Evolutionary conservation across 2,329 filamentous ascomycete genomes (phyloP).

Genomic region (Arthrobotrys musiformis): DNA sequence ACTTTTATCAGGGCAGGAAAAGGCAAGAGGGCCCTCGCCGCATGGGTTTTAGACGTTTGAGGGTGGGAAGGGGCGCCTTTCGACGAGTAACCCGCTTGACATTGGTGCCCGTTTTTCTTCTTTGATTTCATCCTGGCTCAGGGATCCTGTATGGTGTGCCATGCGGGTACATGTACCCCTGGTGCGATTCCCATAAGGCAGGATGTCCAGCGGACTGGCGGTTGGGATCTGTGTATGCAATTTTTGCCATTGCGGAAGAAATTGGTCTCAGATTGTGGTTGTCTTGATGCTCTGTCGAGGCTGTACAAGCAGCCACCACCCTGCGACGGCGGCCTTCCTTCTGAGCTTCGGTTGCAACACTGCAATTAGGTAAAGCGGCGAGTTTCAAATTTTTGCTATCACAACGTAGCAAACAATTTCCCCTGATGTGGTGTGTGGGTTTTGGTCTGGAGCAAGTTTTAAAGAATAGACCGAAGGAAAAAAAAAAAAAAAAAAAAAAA

Average conservation of each 20-base stretch:
- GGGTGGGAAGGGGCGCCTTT: constrained; percentile 29
- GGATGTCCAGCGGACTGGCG: constrained; percentile 52
- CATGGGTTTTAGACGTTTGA: constrained; percentile 30
- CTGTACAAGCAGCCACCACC: constrained; percentile 13
- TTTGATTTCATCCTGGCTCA: constrained; percentile 36
- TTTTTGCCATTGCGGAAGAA: constrained; percentile 23
- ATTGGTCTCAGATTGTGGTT: constrained; percentile 31
- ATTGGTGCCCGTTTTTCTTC: constrained; percentile 36
- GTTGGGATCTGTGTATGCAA: constrained; percentile 13
- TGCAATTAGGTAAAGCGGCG: constrained; percentile 49
- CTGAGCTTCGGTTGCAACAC: constrained; percentile 36
- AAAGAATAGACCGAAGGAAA: not conserved
- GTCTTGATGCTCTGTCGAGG: not conserved
- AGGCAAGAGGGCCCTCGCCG: constrained; percentile 23
- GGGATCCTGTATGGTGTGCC: constrained; percentile 35
- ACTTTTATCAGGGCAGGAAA: constrained; percentile 39
- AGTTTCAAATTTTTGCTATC: constrained; percentile 49
- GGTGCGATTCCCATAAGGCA: constrained; percentile 50
- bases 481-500: not conserved
- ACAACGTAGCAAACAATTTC: constrained; percentile 14
- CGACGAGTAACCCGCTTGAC: constrained; percentile 29
- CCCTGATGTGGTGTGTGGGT: constrained; percentile 29
- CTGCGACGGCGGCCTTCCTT: constrained; percentile 33
- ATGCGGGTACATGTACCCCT: constrained; percentile 43
- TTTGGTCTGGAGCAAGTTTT: constrained; percentile 41